Conservation (phyloP, 148 eudicot genomes). For the Agrostemma githago region DNA sequence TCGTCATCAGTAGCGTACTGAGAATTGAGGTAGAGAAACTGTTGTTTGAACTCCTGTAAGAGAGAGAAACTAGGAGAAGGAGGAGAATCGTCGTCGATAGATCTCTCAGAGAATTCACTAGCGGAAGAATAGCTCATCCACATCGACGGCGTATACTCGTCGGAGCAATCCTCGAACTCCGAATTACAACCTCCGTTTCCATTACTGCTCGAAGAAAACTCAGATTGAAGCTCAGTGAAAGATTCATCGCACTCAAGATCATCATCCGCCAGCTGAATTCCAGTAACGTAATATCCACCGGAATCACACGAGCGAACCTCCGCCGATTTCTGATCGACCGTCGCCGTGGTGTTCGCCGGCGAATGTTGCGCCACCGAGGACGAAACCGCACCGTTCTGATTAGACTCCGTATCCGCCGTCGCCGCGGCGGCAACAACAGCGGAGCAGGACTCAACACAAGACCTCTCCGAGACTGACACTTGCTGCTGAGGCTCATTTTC, state of each 20-base stretch:
- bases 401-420: constrained; percentile 29
- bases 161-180: constrained; percentile 53
- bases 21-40: constrained; percentile 41
- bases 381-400: constrained; percentile 18
- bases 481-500: constrained; percentile 9
- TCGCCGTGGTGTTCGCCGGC: constrained; percentile 30
- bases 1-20: constrained; percentile 11
- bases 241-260: constrained; percentile 60
- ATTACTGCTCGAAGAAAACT: constrained; percentile 22
- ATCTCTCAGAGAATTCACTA: constrained; percentile 79
- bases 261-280: constrained; percentile 15
- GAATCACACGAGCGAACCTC: neutral
- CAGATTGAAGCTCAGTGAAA: constrained; percentile 17
- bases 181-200: neutral
- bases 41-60: constrained; percentile 44
- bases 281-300: constrained; percentile 10
- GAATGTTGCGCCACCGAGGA: constrained; percentile 23
- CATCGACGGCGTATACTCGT: constrained; percentile 63
- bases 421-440: neutral
- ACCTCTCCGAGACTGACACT: constrained; percentile 44
- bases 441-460: constrained; percentile 79
- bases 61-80: constrained; percentile 65
- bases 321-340: constrained; percentile 28
- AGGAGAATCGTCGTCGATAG: constrained; percentile 34
- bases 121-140: constrained; percentile 54